Base-by-base conservation (phyloP, 2,329 filamentous ascomycete genomes). In the Macroventuria anomochaeta region DNA sequence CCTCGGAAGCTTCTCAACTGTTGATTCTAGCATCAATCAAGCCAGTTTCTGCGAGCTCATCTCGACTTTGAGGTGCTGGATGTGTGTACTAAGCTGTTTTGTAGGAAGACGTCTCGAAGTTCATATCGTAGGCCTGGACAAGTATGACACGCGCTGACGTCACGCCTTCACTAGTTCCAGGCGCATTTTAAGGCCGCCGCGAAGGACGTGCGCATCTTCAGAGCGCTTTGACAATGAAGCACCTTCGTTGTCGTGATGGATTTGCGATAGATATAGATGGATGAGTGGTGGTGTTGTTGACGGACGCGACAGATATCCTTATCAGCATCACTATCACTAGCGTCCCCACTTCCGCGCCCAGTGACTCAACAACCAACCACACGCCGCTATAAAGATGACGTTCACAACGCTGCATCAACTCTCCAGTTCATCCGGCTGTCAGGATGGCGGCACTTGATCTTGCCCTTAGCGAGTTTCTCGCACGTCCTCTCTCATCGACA, bases 281-380 rank as follows among this genome's bases (percentile, higher is more conserved):
- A 7, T 15, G 23, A 26, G n/a, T n/a, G 8, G 10, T 28, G 13
- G 17, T 29, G 42, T n/a, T 17, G 23, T 29, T 36, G 32, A 28
- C 15, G 36, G 25, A 20, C 3, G 7, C 23, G 15, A 15, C 25
- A 46, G 20, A 28, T 48, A 7, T 13, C n/a, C 33, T 51, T 51
- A 44, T 51, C 40, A 33, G 18, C 25, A 17, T n/a, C n/a, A n/a
- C n/a, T n/a, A n/a, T n/a, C n/a, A n/a, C n/a, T n/a, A n/a, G n/a
- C n/a, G n/a, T 26, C 48, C 48, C 48, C 48, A 39, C 48, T 40
- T 46, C 13, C 20, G 15, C 23, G 34, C 15, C 8, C 17, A 33
- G 34, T 52, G 48, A 46, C 40, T 51, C 40, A 46, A 44, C 40
- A 12, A 33, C 21, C 48, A 20, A 40, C 41, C 29, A 28, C 29